These are phyloP conservation scores for Exobasidium rhododendri DNA, from an alignment of 1,284 basidiomycete species.

Conservation along the genomic window DNA sequence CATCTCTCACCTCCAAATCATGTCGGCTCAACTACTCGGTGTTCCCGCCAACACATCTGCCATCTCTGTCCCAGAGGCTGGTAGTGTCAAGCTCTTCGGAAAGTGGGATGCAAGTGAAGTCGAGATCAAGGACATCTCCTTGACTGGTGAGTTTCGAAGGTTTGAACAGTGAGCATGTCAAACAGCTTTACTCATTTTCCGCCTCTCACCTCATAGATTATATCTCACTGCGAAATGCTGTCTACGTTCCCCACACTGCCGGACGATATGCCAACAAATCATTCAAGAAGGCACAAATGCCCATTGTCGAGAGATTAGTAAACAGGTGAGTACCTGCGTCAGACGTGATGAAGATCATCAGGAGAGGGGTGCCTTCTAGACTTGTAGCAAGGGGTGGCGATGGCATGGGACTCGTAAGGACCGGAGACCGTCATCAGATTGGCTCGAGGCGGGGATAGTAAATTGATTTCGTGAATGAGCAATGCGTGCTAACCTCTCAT, in stretches of 20 bases:
- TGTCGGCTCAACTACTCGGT: conserved; percentile 17
- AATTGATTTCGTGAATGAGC: background rate
- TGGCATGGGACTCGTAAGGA: background rate
- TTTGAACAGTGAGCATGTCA: too few species aligned
- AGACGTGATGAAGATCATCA: background rate
- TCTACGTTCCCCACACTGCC: conserved; percentile 94
- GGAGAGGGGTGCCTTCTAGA: too few species aligned
- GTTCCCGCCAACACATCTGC: conserved; percentile 50
- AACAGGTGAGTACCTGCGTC: conserved; percentile 69
- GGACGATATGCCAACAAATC: conserved; percentile 99
- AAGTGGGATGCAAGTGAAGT: conserved; percentile 64
- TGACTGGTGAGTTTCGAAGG: conserved; percentile 32
- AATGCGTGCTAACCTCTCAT: background rate
- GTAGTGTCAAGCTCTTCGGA: conserved; percentile 51
- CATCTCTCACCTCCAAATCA: background rate
- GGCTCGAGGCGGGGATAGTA: too few species aligned
- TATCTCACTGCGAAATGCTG: conserved; percentile 97
- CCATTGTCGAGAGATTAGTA: conserved; percentile 97
- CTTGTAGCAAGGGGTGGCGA: background rate
- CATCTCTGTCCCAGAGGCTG: conserved; percentile 46
- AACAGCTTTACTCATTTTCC: too few species aligned
- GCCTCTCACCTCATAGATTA: conserved; percentile 76
- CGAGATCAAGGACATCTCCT: conserved; percentile 91
- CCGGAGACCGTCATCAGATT: too few species aligned
- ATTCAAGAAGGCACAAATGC: conserved; percentile 99